Evolutionary conservation across 2,329 filamentous ascomycete genomes (phyloP).

Genomic region (Colletotrichum theobromicola): DNA sequence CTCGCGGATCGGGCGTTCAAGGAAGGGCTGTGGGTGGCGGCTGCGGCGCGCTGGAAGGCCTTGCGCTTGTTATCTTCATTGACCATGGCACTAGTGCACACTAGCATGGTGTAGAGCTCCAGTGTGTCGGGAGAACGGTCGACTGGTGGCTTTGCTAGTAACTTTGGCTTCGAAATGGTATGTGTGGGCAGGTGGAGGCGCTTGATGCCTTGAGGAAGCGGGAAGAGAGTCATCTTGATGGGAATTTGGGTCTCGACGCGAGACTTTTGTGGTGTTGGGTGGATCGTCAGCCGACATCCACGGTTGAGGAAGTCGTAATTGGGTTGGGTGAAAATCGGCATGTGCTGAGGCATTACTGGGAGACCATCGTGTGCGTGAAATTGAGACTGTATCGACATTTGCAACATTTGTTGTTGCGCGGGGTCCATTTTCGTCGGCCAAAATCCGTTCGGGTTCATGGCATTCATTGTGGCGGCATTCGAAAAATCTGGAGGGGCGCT

Average conservation of each 20-base stretch:
- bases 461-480: constrained; percentile 16
- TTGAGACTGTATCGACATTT: constrained; percentile 7
- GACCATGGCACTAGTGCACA: constrained; percentile 92
- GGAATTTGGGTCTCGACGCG: constrained; percentile 97
- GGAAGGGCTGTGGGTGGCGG: constrained; percentile 40
- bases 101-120: constrained; percentile 80
- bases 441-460: constrained; percentile 31
- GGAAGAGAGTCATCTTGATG: constrained; percentile 79
- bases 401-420: constrained; percentile 23
- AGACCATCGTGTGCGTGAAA: constrained; percentile 30
- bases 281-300: constrained; percentile 58
- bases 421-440: constrained; percentile 41
- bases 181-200: constrained; percentile 87
- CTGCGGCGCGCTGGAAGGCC: constrained; percentile 67
- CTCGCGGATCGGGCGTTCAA: constrained; percentile 27
- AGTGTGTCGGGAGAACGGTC: constrained; percentile 74
- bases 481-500: constrained; percentile 44
- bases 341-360: constrained; percentile 32
- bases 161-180: constrained; percentile 93
- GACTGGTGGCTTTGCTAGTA: constrained; percentile 75
- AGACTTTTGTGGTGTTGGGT: constrained; percentile 78
- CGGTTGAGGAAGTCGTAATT: constrained; percentile 35
- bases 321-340: constrained; percentile 28
- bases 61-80: constrained; percentile 69
- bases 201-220: constrained; percentile 76